Conservation (phyloP, 2,329 filamentous ascomycete species). For the Pseudogymnoascus sp. region DNA sequence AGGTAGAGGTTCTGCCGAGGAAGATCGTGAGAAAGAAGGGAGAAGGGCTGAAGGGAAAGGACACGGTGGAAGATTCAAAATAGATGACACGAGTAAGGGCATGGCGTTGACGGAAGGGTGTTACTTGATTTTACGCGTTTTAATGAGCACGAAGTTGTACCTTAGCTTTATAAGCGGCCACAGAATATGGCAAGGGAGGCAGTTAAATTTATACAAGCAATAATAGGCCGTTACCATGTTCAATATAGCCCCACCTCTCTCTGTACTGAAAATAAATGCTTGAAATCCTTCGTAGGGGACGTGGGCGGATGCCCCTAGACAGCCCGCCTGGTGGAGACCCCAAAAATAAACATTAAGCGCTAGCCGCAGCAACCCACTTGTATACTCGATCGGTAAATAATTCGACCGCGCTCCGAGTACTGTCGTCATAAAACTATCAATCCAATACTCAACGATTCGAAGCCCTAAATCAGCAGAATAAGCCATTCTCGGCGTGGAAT, state of each 20-base stretch:
- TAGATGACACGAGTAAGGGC: neutral
- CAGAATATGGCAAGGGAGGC: neutral
- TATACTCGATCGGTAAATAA: neutral
- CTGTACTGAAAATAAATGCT: neutral
- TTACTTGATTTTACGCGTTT: neutral
- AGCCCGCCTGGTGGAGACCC: neutral
- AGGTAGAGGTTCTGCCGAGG: constrained; percentile 35
- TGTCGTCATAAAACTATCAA: constrained; percentile 6
- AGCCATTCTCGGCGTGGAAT: neutral
- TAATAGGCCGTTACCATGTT: neutral
- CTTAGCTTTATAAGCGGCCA: neutral
- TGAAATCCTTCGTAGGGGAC: neutral
- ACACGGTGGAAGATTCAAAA: neutral
- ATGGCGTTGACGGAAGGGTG: neutral
- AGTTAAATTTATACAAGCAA: neutral
- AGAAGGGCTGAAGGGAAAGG: constrained; percentile 19
- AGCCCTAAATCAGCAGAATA: neutral
- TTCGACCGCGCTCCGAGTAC: neutral
- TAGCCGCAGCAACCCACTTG: neutral
- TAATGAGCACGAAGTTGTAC: neutral
- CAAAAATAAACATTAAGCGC: constrained; percentile 5
- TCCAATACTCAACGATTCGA: neutral
- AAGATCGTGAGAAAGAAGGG: constrained; percentile 27
- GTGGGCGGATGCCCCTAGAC: neutral
- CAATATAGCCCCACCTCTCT: neutral